phyloP scores from a whole-genome alignment of 345 rosid species.

The Eucalyptus virginea region DNA sequence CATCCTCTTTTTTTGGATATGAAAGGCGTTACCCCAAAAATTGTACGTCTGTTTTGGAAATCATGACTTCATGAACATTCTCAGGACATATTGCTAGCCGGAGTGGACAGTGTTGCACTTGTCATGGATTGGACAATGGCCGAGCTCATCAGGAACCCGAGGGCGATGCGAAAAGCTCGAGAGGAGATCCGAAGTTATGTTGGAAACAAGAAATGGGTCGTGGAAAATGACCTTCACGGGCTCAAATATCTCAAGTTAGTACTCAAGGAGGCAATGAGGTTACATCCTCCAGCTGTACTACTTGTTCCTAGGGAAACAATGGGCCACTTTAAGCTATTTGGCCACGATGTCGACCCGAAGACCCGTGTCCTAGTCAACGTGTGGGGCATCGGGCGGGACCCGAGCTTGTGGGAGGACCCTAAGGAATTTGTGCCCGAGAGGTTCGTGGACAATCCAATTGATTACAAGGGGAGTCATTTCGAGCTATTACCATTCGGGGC shows the following conservation, averaged over 20 bases:
- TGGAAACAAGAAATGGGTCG: slow-evolving; percentile 8
- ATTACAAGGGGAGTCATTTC: slow-evolving; percentile 23
- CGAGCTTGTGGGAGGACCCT: slow-evolving; percentile 21
- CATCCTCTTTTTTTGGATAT: background rate
- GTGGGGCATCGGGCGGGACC: slow-evolving; percentile 24
- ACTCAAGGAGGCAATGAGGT: slow-evolving; percentile 33
- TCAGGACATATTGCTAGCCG: slow-evolving; percentile 26
- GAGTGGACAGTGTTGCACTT: slow-evolving; percentile 6
- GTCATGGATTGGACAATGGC: slow-evolving; percentile 34
- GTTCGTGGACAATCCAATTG: slow-evolving; percentile 11
- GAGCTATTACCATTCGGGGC: slow-evolving; percentile 29
- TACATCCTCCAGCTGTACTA: slow-evolving; percentile 38
- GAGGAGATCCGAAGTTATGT: slow-evolving; percentile 21
- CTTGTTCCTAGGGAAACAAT: slow-evolving; percentile 34
- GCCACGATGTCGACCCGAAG: slow-evolving; percentile 12
- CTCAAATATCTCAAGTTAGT: slow-evolving; percentile 31
- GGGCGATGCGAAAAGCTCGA: slow-evolving; percentile 23
- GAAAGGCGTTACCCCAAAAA: background rate
- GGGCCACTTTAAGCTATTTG: slow-evolving; percentile 17
- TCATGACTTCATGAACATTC: background rate
- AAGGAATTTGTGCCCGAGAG: slow-evolving; percentile 37
- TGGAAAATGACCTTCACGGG: slow-evolving; percentile 11
- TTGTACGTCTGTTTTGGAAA: background rate
- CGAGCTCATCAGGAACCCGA: slow-evolving; percentile 22
- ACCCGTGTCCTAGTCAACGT: slow-evolving; percentile 23